phyloP scores from a whole-genome alignment of 2,329 filamentous ascomycete genomes.

The Coniochaeta ligniaria region DNA sequence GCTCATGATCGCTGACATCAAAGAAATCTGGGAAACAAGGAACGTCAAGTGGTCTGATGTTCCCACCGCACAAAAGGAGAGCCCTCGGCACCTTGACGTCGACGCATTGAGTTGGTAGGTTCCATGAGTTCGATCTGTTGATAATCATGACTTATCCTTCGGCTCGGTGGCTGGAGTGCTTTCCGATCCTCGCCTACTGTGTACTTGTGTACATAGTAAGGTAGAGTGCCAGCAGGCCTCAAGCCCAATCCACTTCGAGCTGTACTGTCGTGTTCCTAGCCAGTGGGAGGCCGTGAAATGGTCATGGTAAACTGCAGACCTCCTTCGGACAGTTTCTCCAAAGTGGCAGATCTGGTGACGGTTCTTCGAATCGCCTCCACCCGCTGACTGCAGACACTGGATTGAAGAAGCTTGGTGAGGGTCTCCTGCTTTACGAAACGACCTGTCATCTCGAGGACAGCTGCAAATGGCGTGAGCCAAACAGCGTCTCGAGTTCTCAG shows the following conservation, averaged over 20 bases:
- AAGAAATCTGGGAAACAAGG: background rate
- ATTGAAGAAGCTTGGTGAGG: background rate
- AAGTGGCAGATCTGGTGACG: background rate
- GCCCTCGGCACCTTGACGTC: background rate
- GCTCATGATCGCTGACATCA: background rate
- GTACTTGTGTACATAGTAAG: no score
- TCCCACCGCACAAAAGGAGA: background rate
- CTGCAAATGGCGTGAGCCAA: background rate
- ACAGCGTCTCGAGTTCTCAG: background rate
- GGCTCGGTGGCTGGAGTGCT: no score
- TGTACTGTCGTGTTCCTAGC: background rate
- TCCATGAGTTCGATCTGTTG: no score
- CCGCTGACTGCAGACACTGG: background rate
- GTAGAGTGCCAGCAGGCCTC: background rate
- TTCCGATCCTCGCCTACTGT: no score
- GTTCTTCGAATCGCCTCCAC: no score
- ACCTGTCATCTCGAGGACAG: background rate
- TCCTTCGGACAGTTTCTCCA: background rate
- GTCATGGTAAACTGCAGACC: background rate
- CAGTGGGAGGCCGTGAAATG: background rate
- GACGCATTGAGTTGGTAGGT: background rate
- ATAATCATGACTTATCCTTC: background rate
- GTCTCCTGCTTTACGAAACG: background rate
- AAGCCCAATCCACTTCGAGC: background rate
- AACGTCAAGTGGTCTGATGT: background rate